Percentiles rank a stretch among this genome's conserved stretches.
phyloP scores from a whole-genome alignment of 768 basidiomycete genomes.

The Mycena sanguinolenta region DNA sequence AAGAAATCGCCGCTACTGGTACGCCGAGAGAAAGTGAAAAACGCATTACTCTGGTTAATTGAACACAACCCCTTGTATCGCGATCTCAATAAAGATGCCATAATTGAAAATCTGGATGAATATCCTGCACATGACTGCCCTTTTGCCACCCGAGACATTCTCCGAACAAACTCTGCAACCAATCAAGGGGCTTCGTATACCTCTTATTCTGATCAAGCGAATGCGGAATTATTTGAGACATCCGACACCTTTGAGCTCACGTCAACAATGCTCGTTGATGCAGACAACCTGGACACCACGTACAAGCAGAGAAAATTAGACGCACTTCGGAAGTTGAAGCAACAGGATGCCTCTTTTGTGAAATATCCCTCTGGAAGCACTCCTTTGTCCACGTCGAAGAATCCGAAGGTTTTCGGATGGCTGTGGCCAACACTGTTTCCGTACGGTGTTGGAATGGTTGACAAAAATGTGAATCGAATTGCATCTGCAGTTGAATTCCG shows the following conservation, averaged over 20 bases:
- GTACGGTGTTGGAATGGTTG: slow-evolving; percentile 39
- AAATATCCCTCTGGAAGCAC: slow-evolving; percentile 34
- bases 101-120: slow-evolving; percentile 14
- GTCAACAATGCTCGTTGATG: slow-evolving; percentile 33
- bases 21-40: slow-evolving; percentile 14
- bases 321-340: slow-evolving; percentile 21
- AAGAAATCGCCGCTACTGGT: slow-evolving; percentile 34
- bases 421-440: slow-evolving; percentile 41
- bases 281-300: slow-evolving; percentile 27
- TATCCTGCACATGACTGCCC: slow-evolving; percentile 22
- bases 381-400: slow-evolving; percentile 33
- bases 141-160: slow-evolving; percentile 16
- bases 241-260: slow-evolving; percentile 17
- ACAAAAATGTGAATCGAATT: slow-evolving; percentile 24
- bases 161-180: slow-evolving; percentile 25
- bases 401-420: slow-evolving; percentile 34
- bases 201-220: slow-evolving; percentile 36
- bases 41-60: slow-evolving; percentile 29
- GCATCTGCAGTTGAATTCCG: slow-evolving; percentile 15
- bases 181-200: slow-evolving; percentile 30
- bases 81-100: slow-evolving; percentile 26
- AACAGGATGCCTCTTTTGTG: slow-evolving; percentile 23
- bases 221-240: slow-evolving; percentile 25
- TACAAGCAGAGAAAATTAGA: slow-evolving; percentile 35
- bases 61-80: slow-evolving; percentile 34